A percentile compares a stretch with the other conserved stretches of the same genome.
Conservation (phyloP, 192 early-diverging fungal species). For the Coemansia guatemalensis region DNA sequence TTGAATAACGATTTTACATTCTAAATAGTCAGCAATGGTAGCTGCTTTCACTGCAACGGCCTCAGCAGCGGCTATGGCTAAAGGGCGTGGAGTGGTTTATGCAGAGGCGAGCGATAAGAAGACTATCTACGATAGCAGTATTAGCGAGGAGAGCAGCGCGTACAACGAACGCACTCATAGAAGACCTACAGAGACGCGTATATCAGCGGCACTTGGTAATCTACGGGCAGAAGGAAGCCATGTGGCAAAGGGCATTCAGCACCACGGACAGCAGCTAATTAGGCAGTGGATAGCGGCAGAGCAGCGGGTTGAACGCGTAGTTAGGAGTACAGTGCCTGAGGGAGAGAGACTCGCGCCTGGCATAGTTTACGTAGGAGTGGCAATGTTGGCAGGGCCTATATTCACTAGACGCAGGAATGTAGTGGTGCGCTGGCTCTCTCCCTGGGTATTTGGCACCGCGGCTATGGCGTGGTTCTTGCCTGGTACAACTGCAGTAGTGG, state of each 20-base stretch:
- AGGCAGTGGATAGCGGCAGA: conserved; percentile 30
- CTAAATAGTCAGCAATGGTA: neutral
- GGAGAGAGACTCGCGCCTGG: conserved; percentile 42
- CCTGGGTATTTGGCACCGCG: conserved; percentile 36
- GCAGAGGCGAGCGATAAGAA: conserved; percentile 24
- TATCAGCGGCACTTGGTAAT: conserved; percentile 4
- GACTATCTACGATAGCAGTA: conserved; percentile 36
- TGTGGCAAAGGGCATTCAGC: neutral
- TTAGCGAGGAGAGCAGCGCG: neutral
- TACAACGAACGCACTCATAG: neutral
- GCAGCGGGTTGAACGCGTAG: conserved; percentile 5
- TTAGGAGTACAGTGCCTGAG: conserved; percentile 34
- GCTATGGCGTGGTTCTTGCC: conserved; percentile 42
- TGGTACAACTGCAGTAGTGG: conserved; percentile 38
- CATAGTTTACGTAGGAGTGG: conserved; percentile 48
- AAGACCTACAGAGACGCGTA: conserved; percentile 11
- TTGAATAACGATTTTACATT: no score
- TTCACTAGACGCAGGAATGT: conserved; percentile 43
- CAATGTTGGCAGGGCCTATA: conserved; percentile 48
- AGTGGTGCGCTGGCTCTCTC: conserved; percentile 40
- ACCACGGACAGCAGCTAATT: conserved; percentile 22
- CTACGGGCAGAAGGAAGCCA: conserved; percentile 4
- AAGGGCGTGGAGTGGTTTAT: neutral
- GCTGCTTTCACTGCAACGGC: conserved; percentile 2
- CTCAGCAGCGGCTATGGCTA: neutral